Conservation (phyloP, 768 basidiomycete genomes). For the Aureoboletus auriporus region DNA sequence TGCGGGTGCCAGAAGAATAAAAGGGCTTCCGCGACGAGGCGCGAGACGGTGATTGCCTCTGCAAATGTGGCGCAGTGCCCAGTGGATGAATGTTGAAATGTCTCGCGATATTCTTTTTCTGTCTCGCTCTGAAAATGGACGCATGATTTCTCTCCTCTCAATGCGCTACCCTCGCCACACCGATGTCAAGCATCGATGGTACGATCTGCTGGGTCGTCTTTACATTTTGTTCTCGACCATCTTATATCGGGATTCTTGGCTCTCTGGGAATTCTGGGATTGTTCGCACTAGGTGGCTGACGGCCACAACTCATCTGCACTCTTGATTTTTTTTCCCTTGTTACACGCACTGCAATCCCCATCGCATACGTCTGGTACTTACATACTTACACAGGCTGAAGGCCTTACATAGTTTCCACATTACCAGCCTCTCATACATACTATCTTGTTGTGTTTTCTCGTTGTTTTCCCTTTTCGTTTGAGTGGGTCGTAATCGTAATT, state of each 20-base stretch:
- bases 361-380: slow-evolving; percentile 16
- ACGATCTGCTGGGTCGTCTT: slow-evolving; percentile 5
- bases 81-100: slow-evolving; percentile 8
- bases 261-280: slow-evolving; percentile 14
- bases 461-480: slow-evolving; percentile 6
- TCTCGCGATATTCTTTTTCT: slow-evolving; percentile 1
- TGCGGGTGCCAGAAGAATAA: slow-evolving; percentile 41
- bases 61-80: slow-evolving; percentile 8
- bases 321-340: slow-evolving; percentile 11
- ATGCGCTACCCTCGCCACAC: slow-evolving; percentile 17
- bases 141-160: slow-evolving; percentile 3
- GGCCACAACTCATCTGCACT: slow-evolving; percentile 18
- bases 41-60: slow-evolving; percentile 21
- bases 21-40: slow-evolving; percentile 50
- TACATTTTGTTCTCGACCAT: slow-evolving; percentile 3
- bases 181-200: slow-evolving; percentile 26
- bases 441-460: slow-evolving; percentile 18
- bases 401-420: slow-evolving; percentile 26
- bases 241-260: slow-evolving; percentile 1
- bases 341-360: slow-evolving; percentile 12
- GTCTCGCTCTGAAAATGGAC: slow-evolving; percentile 12
- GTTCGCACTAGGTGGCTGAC: slow-evolving; percentile 25
- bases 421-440: slow-evolving; percentile 21
- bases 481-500: slow-evolving; percentile 16
- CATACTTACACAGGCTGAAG: slow-evolving; percentile 34